phyloP scores from a whole-genome alignment of 768 basidiomycete genomes.

The Lactarius tabidus region DNA sequence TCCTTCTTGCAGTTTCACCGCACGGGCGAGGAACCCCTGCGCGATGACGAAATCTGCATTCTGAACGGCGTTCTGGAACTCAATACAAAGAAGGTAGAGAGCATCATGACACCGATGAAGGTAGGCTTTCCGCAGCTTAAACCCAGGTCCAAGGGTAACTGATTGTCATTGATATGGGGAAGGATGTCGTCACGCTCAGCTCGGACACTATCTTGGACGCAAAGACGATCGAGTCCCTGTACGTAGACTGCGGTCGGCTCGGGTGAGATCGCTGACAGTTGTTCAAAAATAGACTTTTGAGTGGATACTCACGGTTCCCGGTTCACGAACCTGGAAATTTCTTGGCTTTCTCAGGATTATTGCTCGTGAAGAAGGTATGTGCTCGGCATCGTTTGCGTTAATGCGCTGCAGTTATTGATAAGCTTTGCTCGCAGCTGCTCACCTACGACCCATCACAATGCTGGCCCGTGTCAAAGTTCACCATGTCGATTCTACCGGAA shows the following conservation, averaged over 20 bases:
- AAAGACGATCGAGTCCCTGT: constrained; percentile 72
- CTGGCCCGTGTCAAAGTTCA: constrained; percentile 69
- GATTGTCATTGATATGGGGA: background rate
- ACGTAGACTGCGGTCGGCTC: constrained; percentile 28
- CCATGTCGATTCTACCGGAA: constrained; percentile 83
- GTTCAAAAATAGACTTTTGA: constrained; percentile 46
- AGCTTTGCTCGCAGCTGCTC: constrained; percentile 53
- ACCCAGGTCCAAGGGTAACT: background rate
- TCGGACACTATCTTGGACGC: constrained; percentile 78
- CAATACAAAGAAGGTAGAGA: constrained; percentile 60
- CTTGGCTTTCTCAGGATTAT: constrained; percentile 70
- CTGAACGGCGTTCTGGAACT: constrained; percentile 77
- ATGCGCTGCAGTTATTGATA: constrained; percentile 2
- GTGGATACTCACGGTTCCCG: constrained; percentile 91
- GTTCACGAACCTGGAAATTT: constrained; percentile 72
- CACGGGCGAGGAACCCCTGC: constrained; percentile 68
- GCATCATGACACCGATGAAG: constrained; percentile 56
- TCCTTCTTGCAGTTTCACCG: constrained; percentile 76
- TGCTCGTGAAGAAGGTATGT: constrained; percentile 80
- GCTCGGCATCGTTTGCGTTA: background rate
- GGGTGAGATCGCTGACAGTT: constrained; percentile 5
- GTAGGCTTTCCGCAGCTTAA: constrained; percentile 28
- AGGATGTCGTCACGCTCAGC: constrained; percentile 83
- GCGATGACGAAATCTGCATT: constrained; percentile 80
- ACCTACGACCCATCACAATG: constrained; percentile 82